These are phyloP conservation scores for Glycine latifolia DNA, from an alignment of 306 rosid genomes.

Conservation along the genomic window DNA sequence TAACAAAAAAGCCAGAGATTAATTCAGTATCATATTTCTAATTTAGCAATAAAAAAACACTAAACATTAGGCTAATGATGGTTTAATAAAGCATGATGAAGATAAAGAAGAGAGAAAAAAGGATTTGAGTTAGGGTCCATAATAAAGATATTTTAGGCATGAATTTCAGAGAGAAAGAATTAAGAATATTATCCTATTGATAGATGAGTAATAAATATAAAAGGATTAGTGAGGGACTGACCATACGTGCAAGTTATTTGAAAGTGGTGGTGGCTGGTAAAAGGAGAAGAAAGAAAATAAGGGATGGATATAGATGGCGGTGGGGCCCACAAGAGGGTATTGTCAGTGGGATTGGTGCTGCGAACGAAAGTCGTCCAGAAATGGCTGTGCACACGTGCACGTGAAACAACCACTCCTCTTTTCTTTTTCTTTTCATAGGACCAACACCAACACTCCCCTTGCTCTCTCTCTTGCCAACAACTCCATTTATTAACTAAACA, in stretches of 20 bases:
- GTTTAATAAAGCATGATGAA: not conserved
- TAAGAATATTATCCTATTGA: slow-evolving; percentile 23
- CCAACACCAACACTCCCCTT: no score
- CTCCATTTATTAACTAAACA: no score
- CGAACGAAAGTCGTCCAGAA: slow-evolving; percentile 56
- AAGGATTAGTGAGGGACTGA: not conserved
- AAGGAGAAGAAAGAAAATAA: not conserved
- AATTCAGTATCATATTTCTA: not conserved
- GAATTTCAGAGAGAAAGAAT: slow-evolving; percentile 36
- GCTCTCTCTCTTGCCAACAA: no score
- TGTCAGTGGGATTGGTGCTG: slow-evolving; percentile 37
- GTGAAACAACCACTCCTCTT: slow-evolving; percentile 22
- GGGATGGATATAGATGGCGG: not conserved
- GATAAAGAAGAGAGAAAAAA: not conserved
- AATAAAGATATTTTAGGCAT: slow-evolving; percentile 13
- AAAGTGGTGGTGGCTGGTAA: slow-evolving; percentile 37
- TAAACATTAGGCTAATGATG: not conserved
- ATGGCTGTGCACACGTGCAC: slow-evolving; percentile 73
- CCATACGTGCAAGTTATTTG: slow-evolving; percentile 55
- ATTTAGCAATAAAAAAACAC: not conserved
- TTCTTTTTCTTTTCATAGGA: no score
- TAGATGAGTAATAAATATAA: not conserved
- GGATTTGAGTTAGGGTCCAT: slow-evolving; percentile 2
- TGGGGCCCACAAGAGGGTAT: slow-evolving; percentile 42
- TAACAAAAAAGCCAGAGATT: no score